Conservation (phyloP, 495 filamentous ascomycete species). For the Neurospora sp. region DNA sequence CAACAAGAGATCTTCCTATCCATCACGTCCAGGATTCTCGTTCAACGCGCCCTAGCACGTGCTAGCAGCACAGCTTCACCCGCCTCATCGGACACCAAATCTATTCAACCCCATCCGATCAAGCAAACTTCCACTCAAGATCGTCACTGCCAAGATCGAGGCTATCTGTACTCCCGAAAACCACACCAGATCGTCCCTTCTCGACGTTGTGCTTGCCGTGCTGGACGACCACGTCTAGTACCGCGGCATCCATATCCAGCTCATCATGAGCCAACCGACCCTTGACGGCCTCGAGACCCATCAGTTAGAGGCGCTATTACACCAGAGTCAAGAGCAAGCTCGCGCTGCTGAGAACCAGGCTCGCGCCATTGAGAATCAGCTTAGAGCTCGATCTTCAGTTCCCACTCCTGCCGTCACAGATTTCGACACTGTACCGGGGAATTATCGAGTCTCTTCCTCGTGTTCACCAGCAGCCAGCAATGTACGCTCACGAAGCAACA, state of each 20-base stretch:
- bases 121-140: neutral
- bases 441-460: slow-evolving; percentile 21
- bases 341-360: slow-evolving; percentile 6
- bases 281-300: slow-evolving; percentile 2
- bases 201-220: neutral
- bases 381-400: slow-evolving; percentile 11
- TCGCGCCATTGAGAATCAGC: slow-evolving; percentile 8
- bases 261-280: slow-evolving; percentile 16
- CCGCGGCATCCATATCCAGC: neutral
- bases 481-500: slow-evolving; percentile 23
- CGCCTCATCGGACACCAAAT: neutral
- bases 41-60: neutral
- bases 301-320: slow-evolving; percentile 10
- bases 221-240: neutral
- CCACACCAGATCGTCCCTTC: neutral
- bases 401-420: neutral
- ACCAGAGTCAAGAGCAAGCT: slow-evolving; percentile 9
- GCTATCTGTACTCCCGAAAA: neutral
- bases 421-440: slow-evolving; percentile 14
- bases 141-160: neutral
- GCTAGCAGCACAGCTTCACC: neutral
- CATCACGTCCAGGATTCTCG: slow-evolving; percentile 10
- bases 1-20: slow-evolving; percentile 5
- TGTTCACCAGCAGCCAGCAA: slow-evolving; percentile 12
- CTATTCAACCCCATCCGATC: neutral